A percentile compares a stretch with the other conserved stretches of the same genome.
Evolutionary conservation across 306 rosid genomes (phyloP).

Genomic region (Fagus sylvatica): DNA sequence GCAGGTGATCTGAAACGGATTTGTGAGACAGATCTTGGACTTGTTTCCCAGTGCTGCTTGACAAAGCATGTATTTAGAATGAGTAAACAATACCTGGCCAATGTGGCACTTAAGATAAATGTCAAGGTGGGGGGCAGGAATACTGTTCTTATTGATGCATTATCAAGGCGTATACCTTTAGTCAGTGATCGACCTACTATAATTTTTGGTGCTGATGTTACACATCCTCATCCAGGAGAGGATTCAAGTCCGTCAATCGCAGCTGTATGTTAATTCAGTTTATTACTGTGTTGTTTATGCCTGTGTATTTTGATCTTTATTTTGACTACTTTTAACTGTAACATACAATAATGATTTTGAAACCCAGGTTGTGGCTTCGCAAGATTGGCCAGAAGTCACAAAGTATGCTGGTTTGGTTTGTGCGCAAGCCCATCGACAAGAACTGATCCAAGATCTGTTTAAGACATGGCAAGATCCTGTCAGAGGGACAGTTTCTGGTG

Average conservation of each 20-base stretch:
- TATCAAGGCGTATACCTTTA: conserved; percentile 82
- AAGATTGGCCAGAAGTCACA: conserved; percentile 98
- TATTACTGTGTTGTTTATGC: background rate
- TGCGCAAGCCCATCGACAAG: conserved; percentile 97
- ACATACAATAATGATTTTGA: background rate
- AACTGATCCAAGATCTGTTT: conserved; percentile 88
- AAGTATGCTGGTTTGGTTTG: conserved; percentile 96
- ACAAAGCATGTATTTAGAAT: conserved; percentile 80
- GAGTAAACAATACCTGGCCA: conserved; percentile 93
- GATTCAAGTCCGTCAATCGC: conserved; percentile 97
- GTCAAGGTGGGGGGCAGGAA: conserved; percentile 98
- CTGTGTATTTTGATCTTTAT: background rate
- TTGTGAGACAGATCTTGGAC: conserved; percentile 95
- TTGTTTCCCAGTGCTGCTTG: conserved; percentile 93
- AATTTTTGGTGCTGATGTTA: conserved; percentile 98
- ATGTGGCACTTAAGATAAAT: conserved; percentile 86
- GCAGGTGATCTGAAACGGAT: conserved; percentile 90
- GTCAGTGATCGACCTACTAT: conserved; percentile 95
- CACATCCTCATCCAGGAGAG: conserved; percentile 99
- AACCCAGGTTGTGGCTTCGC: conserved; percentile 94
- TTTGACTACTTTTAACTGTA: background rate
- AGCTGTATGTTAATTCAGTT: conserved; percentile 58
- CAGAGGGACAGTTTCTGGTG: conserved; percentile 80
- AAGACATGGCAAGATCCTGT: conserved; percentile 96
- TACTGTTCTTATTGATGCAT: conserved; percentile 92